Evolutionary conservation across 805 yeast species (phyloP), one percentile per base, ranked within the genome.

Genomic region (Ogataea siamensis): DNA sequence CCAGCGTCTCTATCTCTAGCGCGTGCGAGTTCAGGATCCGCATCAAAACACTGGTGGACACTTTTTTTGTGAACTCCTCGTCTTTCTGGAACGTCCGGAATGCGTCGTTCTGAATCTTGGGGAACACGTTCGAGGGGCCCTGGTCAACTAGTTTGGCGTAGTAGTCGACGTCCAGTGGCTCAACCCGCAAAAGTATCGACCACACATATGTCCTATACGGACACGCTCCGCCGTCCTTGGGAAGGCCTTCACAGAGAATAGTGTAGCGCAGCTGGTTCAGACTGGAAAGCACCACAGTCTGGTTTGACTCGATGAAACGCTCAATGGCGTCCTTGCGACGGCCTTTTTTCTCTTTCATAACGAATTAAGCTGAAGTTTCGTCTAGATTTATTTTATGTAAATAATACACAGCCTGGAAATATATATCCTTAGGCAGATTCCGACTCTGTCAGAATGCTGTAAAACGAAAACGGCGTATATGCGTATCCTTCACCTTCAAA

Each of bases 31-130:
- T 82, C 17, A 88, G 67, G 3, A 87, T 64, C 30, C 96, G 62
- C 7, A 82, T 71, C 28, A 88, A 61, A 1, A 84, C 63, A 3
- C 74, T 77, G 52, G 87, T 95, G n/a, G 76, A 60, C 2, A 87
- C 95, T 38, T 71, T 73, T 32, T 63, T 62, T 40, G 76, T 78
- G 62, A 87, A 88, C 11, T 60, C 56, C 17, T 67, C 63, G 54
- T 88, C 95, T 24, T 86, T 81, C 59, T 84, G 82, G 48, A 88
- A 69, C 0, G 96, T 88, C 41, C 96, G 65, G 50, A 87, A 87
- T 1, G 95, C 83, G 54, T 88, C 96, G 57, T 88, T 84, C 42
- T 79, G 73, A 42, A 88, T 87, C 60, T 88, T 88, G 24, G 72
- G 64, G 40, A 79, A 78, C 7, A 78, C 67, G 0, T 70, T 69